These are phyloP conservation scores for Mentha longifolia DNA, from an alignment of 257 asterid genomes.

Conservation along the genomic window DNA sequence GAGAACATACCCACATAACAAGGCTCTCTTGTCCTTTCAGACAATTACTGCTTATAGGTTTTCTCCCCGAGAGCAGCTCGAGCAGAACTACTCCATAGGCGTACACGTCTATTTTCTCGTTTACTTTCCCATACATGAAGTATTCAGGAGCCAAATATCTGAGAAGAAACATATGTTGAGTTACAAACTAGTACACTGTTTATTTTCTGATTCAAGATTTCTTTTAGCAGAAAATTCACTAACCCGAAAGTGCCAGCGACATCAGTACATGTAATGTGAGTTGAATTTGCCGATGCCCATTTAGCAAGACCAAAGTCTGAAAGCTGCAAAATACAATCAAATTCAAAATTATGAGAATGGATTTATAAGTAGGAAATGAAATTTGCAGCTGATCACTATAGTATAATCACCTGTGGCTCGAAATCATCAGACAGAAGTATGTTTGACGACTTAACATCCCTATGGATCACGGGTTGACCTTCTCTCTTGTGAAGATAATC, in stretches of 20 bases:
- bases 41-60: constrained; percentile 77
- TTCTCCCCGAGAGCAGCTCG: constrained; percentile 94
- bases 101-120: constrained; percentile 87
- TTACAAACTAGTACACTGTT: constrained; percentile 15
- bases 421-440: constrained; percentile 81
- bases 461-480: constrained; percentile 74
- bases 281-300: constrained; percentile 80
- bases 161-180: constrained; percentile 22
- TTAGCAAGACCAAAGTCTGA: constrained; percentile 97
- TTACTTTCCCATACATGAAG: constrained; percentile 96
- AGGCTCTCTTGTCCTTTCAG: constrained; percentile 97
- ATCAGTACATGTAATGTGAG: constrained; percentile 78
- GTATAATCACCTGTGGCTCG: constrained; percentile 79
- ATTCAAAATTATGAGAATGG: not conserved
- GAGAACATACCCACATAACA: constrained; percentile 90
- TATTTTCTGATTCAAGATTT: constrained; percentile 9
- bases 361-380: constrained; percentile 12
- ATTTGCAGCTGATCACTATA: constrained; percentile 1
- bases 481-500: constrained; percentile 84
- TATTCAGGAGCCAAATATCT: constrained; percentile 99
- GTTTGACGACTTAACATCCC: constrained; percentile 95
- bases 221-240: constrained; percentile 35
- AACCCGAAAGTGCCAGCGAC: constrained; percentile 98
- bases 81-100: constrained; percentile 97
- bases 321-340: constrained; percentile 53